Conservation (phyloP, 1,139 yeast genomes). For the Geotrichum restrictum region DNA sequence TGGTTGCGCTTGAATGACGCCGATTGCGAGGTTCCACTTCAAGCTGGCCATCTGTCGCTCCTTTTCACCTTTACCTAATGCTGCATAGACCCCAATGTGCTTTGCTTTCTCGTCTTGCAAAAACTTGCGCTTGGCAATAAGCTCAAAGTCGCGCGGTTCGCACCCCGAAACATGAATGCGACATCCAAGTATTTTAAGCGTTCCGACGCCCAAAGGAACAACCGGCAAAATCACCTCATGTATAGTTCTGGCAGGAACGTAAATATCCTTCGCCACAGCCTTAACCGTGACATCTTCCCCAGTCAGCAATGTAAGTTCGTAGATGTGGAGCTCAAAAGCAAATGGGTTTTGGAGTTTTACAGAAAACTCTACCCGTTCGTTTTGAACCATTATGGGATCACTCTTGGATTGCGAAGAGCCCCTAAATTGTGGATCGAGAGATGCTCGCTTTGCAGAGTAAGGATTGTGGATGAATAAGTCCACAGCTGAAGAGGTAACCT, state of each 20-base stretch:
- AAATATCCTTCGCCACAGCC: slow-evolving; percentile 30
- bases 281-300: slow-evolving; percentile 27
- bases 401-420: slow-evolving; percentile 7
- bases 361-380: slow-evolving; percentile 38
- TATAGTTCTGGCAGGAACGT: slow-evolving; percentile 44
- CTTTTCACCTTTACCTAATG: slow-evolving; percentile 18
- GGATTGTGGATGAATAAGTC: slow-evolving; percentile 44
- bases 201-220: slow-evolving; percentile 46
- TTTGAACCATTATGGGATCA: slow-evolving; percentile 27
- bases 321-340: slow-evolving; percentile 65
- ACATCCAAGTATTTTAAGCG: slow-evolving; percentile 44
- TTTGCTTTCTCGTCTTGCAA: slow-evolving; percentile 32
- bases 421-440: slow-evolving; percentile 2
- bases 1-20: slow-evolving; percentile 67
- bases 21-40: slow-evolving; percentile 28
- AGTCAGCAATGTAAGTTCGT: slow-evolving; percentile 43
- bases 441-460: slow-evolving; percentile 30
- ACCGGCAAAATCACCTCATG: slow-evolving; percentile 44
- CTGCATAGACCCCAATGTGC: slow-evolving; percentile 32
- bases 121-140: slow-evolving; percentile 31
- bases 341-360: slow-evolving; percentile 75
- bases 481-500: slow-evolving; percentile 3
- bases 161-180: slow-evolving; percentile 49
- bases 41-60: slow-evolving; percentile 11
- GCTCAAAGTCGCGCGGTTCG: slow-evolving; percentile 37